Evolutionary conservation across 2,329 filamentous ascomycete species (phyloP), one percentile per base, ranked within the genome.

Genomic region (Ascochyta viciae-villosae): DNA sequence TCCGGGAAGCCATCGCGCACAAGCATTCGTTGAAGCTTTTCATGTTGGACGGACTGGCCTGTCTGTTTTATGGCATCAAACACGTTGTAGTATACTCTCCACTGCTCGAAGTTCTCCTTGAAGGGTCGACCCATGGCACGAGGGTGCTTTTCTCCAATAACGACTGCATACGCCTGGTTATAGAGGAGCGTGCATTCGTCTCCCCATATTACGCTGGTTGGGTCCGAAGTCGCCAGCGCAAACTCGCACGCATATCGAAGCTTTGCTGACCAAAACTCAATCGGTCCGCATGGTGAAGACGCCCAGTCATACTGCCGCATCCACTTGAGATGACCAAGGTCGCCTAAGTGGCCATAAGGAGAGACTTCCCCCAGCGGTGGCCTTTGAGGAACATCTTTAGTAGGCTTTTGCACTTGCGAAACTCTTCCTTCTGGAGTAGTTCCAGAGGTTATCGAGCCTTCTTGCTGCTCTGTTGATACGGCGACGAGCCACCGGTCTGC

Each of bases 11-110:
- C 85, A 59, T 87, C 83, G 10, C 90, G 84, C 38, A 83, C 80
- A 16, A 94, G 82, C 66, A 92, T 91, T 1, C 93, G 80, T 50
- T 85, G 85, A 61, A 93, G 89, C 65, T 93, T 90, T 60, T 92
- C 87, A 72, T 92, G 92, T 88, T 92, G 90, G 0, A 87, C 91
- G 0, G 90, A 88, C 75, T 92, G 87, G 0, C 90, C 91, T 5
- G 85, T 87, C 40, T 83, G 74, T 74, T 82, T 84, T 0, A 89
- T 90, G 55, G 78, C 85, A 15, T 82, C 79, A 60, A 94, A 89
- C 0, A 89, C 81, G 1, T 85, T 85, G 58, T 85, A 81, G 6
- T 93, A 81, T 4, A 87, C 84, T 19, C 84, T 77, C 89, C 89
- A 92, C 6, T 93, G 88, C 68, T 92, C 89, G 0, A 80, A 92